Evolutionary conservation across 179 eudicot species (phyloP).

Genomic region (Camellia oleifera): DNA sequence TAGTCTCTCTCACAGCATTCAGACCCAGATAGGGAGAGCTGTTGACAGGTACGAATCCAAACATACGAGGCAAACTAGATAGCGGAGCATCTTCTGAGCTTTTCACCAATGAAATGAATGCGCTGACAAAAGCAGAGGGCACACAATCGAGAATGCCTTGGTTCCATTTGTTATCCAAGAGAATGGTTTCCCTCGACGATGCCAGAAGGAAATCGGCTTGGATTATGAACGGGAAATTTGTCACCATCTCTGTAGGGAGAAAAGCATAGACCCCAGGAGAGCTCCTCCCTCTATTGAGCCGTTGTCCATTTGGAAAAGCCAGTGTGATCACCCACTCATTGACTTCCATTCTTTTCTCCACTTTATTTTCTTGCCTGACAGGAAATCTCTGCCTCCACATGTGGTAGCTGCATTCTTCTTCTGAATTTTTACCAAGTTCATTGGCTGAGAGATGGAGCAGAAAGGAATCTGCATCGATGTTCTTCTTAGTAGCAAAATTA

Average conservation of each 20-base stretch:
- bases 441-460: constrained; percentile 48
- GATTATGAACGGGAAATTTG: constrained; percentile 67
- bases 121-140: constrained; percentile 53
- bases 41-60: constrained; percentile 48
- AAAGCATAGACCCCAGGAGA: constrained; percentile 67
- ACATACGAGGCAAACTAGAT: constrained; percentile 41
- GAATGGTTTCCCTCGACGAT: constrained; percentile 69
- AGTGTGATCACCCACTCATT: constrained; percentile 66
- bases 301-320: constrained; percentile 65
- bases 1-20: constrained; percentile 44
- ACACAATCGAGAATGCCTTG: constrained; percentile 72
- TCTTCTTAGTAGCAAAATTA: constrained; percentile 41
- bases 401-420: constrained; percentile 51
- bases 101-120: constrained; percentile 52
- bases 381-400: constrained; percentile 81
- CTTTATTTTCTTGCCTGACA: constrained; percentile 44
- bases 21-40: constrained; percentile 35
- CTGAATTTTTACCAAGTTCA: constrained; percentile 25
- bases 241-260: constrained; percentile 70
- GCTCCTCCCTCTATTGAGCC: constrained; percentile 49
- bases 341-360: constrained; percentile 54
- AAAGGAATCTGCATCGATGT: constrained; percentile 61
- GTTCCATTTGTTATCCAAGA: constrained; percentile 69
- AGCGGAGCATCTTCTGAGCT: constrained; percentile 41
- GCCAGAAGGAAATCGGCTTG: constrained; percentile 81